phyloP scores from a whole-genome alignment of 2,329 filamentous ascomycete species.

The Pyrenophora teres region DNA sequence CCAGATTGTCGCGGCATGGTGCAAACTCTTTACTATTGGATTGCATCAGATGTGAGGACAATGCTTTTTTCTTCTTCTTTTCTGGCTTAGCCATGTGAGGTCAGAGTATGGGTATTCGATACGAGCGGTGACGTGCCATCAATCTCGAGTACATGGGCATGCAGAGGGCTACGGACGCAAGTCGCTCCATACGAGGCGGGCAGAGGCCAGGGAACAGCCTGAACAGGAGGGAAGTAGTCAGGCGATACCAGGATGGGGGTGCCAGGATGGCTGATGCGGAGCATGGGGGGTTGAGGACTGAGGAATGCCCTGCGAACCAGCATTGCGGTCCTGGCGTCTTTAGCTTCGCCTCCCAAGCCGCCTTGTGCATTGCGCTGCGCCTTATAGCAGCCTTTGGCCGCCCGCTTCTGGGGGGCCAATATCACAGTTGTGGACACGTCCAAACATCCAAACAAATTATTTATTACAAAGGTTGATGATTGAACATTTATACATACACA shows the following conservation, averaged over 20 bases:
- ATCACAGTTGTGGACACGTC: not conserved
- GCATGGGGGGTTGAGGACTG: constrained; percentile 1
- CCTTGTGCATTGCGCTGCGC: not conserved
- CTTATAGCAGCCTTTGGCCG: constrained; percentile 16
- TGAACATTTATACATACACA: not conserved
- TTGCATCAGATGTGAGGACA: not conserved
- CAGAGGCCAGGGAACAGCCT: too few relatives aligned
- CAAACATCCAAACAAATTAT: not conserved
- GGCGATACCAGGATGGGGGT: too few relatives aligned
- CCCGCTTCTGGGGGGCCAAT: constrained; percentile 15
- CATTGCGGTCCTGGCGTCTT: constrained; percentile 1
- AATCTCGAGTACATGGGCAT: too few relatives aligned
- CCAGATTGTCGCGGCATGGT: not conserved
- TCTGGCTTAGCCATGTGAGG: too few relatives aligned
- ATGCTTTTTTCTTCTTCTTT: too few relatives aligned
- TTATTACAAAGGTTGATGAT: not conserved
- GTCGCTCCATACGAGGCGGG: too few relatives aligned
- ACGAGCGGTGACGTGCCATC: too few relatives aligned
- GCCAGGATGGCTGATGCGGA: too few relatives aligned
- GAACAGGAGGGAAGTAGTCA: too few relatives aligned
- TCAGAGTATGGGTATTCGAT: too few relatives aligned
- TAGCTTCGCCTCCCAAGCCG: constrained; percentile 7
- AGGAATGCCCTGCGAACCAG: constrained; percentile 5
- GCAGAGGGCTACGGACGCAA: too few relatives aligned
- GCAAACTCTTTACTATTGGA: not conserved